Conservation (phyloP, 2,329 filamentous ascomycete species). For the Scleromitrula shiraiana region DNA sequence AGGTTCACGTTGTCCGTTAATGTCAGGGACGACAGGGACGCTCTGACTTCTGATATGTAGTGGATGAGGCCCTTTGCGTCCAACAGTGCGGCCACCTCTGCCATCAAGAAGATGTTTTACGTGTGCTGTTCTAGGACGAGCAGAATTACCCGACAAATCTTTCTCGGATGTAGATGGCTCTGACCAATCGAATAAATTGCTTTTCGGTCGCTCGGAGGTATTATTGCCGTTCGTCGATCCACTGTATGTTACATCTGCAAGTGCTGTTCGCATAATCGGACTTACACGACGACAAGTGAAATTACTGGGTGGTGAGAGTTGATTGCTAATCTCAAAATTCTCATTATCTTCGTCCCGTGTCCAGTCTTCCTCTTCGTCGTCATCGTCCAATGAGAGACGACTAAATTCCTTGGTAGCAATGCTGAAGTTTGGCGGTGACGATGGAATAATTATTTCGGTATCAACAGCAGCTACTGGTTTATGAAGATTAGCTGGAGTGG, state of each 20-base stretch:
- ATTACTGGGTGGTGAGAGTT: conserved; percentile 49
- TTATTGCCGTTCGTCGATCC: conserved; percentile 30
- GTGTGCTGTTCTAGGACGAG: conserved; percentile 66
- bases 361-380: conserved; percentile 52
- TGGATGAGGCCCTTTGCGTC: conserved; percentile 59
- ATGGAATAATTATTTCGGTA: conserved; percentile 16
- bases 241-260: conserved; percentile 45
- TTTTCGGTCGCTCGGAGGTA: conserved; percentile 45
- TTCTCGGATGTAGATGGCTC: conserved; percentile 58
- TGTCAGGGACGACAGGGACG: conserved; percentile 64
- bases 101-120: conserved; percentile 62
- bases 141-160: conserved; percentile 49
- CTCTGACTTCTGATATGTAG: conserved; percentile 71
- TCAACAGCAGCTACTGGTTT: conserved; percentile 10
- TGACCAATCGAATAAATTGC: conserved; percentile 73
- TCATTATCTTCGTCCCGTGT: conserved; percentile 45
- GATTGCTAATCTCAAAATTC: conserved; percentile 44
- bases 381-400: conserved; percentile 51
- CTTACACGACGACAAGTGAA: conserved; percentile 46
- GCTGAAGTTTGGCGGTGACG: conserved; percentile 28
- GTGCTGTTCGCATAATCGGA: conserved; percentile 45
- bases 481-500: conserved; percentile 13
- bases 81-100: conserved; percentile 59
- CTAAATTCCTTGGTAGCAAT: conserved; percentile 35
- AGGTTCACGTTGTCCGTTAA: conserved; percentile 41